Evolutionary conservation across 148 eudicot genomes (phyloP).

Genomic region (Oxyria digyna): DNA sequence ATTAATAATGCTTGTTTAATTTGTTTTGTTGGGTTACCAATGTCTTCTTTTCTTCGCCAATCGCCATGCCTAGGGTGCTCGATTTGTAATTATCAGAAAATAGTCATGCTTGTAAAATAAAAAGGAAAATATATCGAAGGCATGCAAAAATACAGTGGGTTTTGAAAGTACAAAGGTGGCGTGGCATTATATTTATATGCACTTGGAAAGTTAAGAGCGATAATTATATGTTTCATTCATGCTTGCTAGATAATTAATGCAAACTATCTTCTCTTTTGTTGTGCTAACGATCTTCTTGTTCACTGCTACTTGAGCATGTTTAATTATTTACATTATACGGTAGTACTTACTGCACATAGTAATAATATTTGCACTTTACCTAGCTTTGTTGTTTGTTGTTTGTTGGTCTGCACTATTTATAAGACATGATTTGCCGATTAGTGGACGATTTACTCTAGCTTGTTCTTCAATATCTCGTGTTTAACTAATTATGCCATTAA

Average conservation of each 20-base stretch:
- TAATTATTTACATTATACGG: background rate
- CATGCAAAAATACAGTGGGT: constrained; percentile 4
- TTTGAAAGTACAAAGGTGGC: too few species aligned
- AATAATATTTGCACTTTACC: background rate
- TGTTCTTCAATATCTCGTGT: background rate
- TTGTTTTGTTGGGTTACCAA: constrained; percentile 2
- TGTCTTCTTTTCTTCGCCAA: background rate
- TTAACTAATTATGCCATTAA: background rate
- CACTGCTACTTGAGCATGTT: background rate
- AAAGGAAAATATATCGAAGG: background rate
- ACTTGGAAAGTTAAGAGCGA: background rate
- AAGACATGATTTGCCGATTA: background rate
- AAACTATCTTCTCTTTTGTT: background rate
- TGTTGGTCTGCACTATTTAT: constrained; percentile 1
- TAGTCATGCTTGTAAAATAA: background rate
- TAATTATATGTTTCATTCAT: background rate
- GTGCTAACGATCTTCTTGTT: background rate
- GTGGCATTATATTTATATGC: background rate
- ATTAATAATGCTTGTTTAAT: too few species aligned
- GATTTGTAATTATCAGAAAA: constrained; percentile 2
- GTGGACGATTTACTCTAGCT: background rate
- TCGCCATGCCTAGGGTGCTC: background rate
- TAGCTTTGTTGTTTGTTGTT: background rate
- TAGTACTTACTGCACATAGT: too few species aligned
- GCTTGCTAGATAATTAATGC: background rate